These are phyloP conservation scores for Globisporangium parvum DNA, from an alignment of 352 stramenopile species.

Conservation along the genomic window DNA sequence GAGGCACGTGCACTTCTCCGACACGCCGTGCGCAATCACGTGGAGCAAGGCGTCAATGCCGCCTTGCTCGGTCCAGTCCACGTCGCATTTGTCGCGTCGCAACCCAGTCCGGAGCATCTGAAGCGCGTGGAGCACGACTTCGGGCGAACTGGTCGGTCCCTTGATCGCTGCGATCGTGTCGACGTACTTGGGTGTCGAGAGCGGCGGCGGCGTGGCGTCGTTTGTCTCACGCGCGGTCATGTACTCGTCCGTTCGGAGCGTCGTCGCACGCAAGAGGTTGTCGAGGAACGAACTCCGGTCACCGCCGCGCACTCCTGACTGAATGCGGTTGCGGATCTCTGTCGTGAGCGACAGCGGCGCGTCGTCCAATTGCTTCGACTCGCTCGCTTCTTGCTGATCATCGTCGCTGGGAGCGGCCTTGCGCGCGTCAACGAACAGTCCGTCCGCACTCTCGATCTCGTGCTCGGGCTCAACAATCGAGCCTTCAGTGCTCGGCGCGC, in stretches of 20 bases:
- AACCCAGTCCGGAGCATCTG: constrained; percentile 26
- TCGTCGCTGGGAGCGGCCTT: neutral
- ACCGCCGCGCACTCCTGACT: neutral
- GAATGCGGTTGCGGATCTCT: constrained; percentile 12
- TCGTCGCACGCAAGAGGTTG: constrained; percentile 12
- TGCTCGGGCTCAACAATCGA: constrained; percentile 33
- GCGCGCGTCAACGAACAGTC: constrained; percentile 4
- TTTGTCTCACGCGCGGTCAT: constrained; percentile 14
- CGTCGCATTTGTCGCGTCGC: constrained; percentile 19
- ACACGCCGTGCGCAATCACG: constrained; percentile 36
- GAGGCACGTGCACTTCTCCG: constrained; percentile 25
- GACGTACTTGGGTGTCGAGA: constrained; percentile 11
- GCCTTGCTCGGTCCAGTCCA: constrained; percentile 29
- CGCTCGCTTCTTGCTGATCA: neutral
- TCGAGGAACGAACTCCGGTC: constrained; percentile 13
- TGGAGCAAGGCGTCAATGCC: constrained; percentile 35
- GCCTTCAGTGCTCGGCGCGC: neutral
- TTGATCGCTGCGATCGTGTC: constrained; percentile 11
- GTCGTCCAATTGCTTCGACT: constrained; percentile 1
- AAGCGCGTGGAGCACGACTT: constrained; percentile 24
- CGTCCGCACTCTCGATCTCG: constrained; percentile 27
- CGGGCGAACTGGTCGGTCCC: neutral
- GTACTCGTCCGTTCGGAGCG: constrained; percentile 11
- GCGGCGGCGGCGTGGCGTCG: neutral
- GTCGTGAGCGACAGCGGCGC: constrained; percentile 8